phyloP scores from a whole-genome alignment of 768 basidiomycete genomes.

The Russula vinacea region DNA sequence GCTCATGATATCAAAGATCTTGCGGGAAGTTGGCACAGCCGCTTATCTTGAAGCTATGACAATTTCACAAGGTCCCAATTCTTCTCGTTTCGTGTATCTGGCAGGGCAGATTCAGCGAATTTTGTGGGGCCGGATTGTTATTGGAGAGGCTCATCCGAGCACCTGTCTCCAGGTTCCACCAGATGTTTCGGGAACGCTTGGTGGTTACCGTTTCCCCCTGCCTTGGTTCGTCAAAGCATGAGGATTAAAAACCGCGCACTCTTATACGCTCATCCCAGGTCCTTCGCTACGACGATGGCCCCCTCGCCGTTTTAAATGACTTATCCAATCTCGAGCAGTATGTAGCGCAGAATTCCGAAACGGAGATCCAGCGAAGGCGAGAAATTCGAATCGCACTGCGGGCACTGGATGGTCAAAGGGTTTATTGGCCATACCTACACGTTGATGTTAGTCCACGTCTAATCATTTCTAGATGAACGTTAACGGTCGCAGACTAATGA shows the following conservation, averaged over 20 bases:
- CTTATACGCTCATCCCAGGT: slow-evolving; percentile 42
- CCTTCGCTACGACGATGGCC: slow-evolving; percentile 65
- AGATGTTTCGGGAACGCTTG: slow-evolving; percentile 73
- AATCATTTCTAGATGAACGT: not conserved
- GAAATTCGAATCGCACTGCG: slow-evolving; percentile 61
- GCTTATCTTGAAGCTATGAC: slow-evolving; percentile 54
- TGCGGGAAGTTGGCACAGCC: slow-evolving; percentile 62
- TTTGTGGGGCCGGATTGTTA: slow-evolving; percentile 72
- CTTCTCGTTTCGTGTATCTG: slow-evolving; percentile 45
- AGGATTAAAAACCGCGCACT: not conserved
- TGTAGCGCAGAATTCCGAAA: slow-evolving; percentile 57
- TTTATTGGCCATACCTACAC: slow-evolving; percentile 64
- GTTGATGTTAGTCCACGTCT: slow-evolving; percentile 42
- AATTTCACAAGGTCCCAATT: slow-evolving; percentile 47
- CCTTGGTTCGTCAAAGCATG: slow-evolving; percentile 46
- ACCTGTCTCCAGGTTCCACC: slow-evolving; percentile 38
- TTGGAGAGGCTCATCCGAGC: slow-evolving; percentile 47
- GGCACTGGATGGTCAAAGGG: slow-evolving; percentile 58
- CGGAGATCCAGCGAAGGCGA: slow-evolving; percentile 48
- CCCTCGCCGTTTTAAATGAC: slow-evolving; percentile 46
- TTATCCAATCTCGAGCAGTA: slow-evolving; percentile 54
- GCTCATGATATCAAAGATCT: slow-evolving; percentile 47
- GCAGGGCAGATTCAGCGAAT: slow-evolving; percentile 52
- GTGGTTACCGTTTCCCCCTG: slow-evolving; percentile 78
- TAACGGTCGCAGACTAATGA: slow-evolving; percentile 45